Evolutionary conservation across 2,329 filamentous ascomycete species (phyloP).

Genomic region (Rosellinia necatrix): DNA sequence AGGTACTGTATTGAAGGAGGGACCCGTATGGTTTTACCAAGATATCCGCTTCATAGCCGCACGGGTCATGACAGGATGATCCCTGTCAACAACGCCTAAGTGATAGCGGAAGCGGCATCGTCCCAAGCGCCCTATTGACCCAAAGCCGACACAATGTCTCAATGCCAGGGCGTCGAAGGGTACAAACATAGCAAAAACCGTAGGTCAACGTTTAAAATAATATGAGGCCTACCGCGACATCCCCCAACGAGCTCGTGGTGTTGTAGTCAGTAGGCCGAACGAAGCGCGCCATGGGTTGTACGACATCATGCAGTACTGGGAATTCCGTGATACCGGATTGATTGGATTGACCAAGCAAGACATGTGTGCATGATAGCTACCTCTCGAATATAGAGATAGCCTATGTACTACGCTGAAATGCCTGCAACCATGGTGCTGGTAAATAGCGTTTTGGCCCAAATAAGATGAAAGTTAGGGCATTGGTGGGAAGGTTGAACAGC

Average conservation of each 20-base stretch:
- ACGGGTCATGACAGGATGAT: not conserved
- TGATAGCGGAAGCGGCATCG: not conserved
- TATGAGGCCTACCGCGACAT: conserved; percentile 10
- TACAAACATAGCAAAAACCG: conserved; percentile 1
- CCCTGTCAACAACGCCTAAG: not conserved
- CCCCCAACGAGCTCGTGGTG: not conserved
- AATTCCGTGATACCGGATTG: not conserved
- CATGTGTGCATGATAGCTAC: not conserved
- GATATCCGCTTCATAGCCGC: not conserved
- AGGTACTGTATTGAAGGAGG: not conserved
- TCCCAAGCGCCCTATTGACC: not conserved
- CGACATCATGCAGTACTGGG: conserved; percentile 16
- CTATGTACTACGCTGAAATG: too few species aligned
- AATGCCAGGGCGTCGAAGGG: conserved; percentile 7
- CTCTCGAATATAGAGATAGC: not conserved
- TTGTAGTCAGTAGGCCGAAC: not conserved
- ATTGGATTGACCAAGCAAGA: not conserved
- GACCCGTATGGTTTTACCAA: not conserved
- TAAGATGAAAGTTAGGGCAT: too few species aligned
- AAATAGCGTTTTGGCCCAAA: too few species aligned
- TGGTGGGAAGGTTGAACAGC: too few species aligned
- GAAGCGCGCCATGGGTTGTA: conserved; percentile 5
- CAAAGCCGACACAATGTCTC: not conserved
- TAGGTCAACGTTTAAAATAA: conserved; percentile 1
- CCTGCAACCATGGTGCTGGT: conserved; percentile 14